Percentiles rank a stretch among this genome's conserved stretches.
Conservation (phyloP, 768 basidiomycete genomes). For the Strobilomyces dryophilus region DNA sequence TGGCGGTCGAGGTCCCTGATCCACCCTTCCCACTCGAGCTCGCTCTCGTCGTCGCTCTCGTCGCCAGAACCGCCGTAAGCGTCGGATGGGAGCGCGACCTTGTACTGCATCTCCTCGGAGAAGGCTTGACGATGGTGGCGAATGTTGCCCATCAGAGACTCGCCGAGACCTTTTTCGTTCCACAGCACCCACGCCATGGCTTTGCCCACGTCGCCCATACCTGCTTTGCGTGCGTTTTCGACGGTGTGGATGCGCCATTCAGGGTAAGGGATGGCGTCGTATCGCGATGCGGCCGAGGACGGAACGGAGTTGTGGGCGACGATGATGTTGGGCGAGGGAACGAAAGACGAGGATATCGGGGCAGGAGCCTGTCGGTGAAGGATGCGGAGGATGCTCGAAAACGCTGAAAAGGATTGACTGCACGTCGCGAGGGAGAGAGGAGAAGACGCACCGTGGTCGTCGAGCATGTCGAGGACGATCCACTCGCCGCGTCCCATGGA, state of each 20-base stretch:
- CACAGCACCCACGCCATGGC: conserved; percentile 48
- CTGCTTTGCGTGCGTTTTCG: conserved; percentile 50
- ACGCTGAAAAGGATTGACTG: conserved; percentile 32
- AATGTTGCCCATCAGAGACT: conserved; percentile 19
- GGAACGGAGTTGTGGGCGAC: conserved; percentile 37
- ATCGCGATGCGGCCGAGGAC: conserved; percentile 9
- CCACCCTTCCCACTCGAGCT: conserved; percentile 69
- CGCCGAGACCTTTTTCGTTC: conserved; percentile 24
- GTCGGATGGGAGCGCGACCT: conserved; percentile 2
- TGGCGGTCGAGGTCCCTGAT: conserved; percentile 50
- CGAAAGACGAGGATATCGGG: conserved; percentile 40
- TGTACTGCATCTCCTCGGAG: conserved; percentile 23
- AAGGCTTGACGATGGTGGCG: conserved; percentile 21
- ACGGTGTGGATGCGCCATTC: conserved; percentile 59
- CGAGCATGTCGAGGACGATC: conserved; percentile 50
- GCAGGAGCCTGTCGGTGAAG: conserved; percentile 42
- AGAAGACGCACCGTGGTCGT: conserved; percentile 36
- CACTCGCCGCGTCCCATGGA: conserved; percentile 36
- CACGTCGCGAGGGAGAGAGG: neutral
- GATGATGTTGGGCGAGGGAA: conserved; percentile 46
- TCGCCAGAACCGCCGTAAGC: conserved; percentile 28
- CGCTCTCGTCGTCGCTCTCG: conserved; percentile 42
- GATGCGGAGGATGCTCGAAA: conserved; percentile 47
- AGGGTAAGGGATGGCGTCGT: conserved; percentile 50
- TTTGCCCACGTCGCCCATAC: conserved; percentile 52